These are phyloP conservation scores for Fusarium stilboides DNA, from an alignment of 2,329 filamentous ascomycete genomes.

Conservation along the genomic window DNA sequence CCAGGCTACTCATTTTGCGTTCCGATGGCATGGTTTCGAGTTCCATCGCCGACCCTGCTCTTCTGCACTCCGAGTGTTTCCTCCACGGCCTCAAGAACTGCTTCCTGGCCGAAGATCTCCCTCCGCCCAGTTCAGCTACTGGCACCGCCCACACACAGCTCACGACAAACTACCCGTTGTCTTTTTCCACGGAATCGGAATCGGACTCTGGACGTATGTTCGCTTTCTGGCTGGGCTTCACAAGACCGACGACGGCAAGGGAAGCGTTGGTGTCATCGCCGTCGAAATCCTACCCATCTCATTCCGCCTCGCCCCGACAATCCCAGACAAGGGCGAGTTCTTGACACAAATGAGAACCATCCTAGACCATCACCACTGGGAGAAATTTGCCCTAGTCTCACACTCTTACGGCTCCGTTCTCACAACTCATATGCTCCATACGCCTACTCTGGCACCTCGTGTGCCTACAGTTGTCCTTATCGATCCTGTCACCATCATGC, in stretches of 20 bases:
- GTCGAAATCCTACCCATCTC: slow-evolving; percentile 77
- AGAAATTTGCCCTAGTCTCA: slow-evolving; percentile 71
- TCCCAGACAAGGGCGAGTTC: slow-evolving; percentile 67
- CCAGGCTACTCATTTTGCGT: slow-evolving; percentile 61
- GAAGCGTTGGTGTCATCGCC: slow-evolving; percentile 73
- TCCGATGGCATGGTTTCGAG: slow-evolving; percentile 66
- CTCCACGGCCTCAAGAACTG: slow-evolving; percentile 68
- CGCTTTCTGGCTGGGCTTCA: slow-evolving; percentile 69
- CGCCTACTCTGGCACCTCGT: slow-evolving; percentile 63
- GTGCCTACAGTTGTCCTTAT: slow-evolving; percentile 65
- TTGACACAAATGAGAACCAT: slow-evolving; percentile 70
- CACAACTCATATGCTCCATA: slow-evolving; percentile 72
- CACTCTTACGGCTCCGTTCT: slow-evolving; percentile 77
- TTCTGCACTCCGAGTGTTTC: slow-evolving; percentile 63
- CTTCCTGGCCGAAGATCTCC: slow-evolving; percentile 64
- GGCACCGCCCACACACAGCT: slow-evolving; percentile 73
- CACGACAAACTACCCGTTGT: slow-evolving; percentile 68
- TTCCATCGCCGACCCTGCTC: slow-evolving; percentile 61
- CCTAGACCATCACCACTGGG: slow-evolving; percentile 70
- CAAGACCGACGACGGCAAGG: slow-evolving; percentile 47
- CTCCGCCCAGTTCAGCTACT: slow-evolving; percentile 71
- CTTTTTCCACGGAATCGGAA: slow-evolving; percentile 80
- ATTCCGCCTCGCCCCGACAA: slow-evolving; percentile 71
- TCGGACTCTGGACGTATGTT: slow-evolving; percentile 76
- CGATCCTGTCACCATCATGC: slow-evolving; percentile 76